Conservation (phyloP, 2,329 filamentous ascomycete species). For the Teratosphaeria nubilosa region DNA sequence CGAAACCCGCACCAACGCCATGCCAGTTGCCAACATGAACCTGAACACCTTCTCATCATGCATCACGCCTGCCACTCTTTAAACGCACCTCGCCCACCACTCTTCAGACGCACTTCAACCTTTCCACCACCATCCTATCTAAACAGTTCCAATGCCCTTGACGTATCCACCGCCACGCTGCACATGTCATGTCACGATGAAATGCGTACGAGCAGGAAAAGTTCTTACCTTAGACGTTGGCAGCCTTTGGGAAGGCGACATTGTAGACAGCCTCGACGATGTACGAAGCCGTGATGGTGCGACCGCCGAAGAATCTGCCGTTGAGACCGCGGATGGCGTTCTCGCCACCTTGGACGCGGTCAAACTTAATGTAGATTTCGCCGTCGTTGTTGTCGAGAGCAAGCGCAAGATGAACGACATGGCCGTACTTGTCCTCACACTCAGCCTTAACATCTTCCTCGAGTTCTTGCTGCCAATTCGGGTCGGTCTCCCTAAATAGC, state of each 20-base stretch:
- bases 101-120: background rate
- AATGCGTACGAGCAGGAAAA: background rate
- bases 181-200: background rate
- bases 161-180: background rate
- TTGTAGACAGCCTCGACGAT: constrained; percentile 97
- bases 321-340: constrained; percentile 98
- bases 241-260: constrained; percentile 27
- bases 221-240: constrained; percentile 10
- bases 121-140: background rate
- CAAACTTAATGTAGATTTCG: constrained; percentile 98
- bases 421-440: constrained; percentile 90
- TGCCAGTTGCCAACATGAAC: background rate
- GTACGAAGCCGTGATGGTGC: constrained; percentile 85
- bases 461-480: constrained; percentile 77
- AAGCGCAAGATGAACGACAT: constrained; percentile 77
- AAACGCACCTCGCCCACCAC: too few species aligned
- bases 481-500: constrained; percentile 63
- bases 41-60: background rate
- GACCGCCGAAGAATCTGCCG: constrained; percentile 87
- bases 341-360: constrained; percentile 86
- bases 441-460: constrained; percentile 88
- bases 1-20: background rate
- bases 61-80: background rate
- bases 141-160: background rate
- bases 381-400: constrained; percentile 88